phyloP scores from a whole-genome alignment of 371 early-diverging fungal genomes.

The Mucor mucedo region DNA sequence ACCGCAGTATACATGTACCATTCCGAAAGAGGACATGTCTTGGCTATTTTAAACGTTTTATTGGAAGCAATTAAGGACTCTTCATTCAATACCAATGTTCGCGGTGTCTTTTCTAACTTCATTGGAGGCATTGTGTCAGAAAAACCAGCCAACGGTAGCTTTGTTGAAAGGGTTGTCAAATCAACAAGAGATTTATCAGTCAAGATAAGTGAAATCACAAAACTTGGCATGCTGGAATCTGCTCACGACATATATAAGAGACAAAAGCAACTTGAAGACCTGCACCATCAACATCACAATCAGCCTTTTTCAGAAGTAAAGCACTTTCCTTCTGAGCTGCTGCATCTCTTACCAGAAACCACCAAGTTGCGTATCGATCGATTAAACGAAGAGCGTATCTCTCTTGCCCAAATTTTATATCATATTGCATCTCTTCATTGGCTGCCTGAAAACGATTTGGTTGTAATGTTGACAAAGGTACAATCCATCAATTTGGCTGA shows the following conservation, averaged over 20 bases:
- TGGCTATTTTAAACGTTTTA: slow-evolving; percentile 66
- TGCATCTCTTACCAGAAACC: slow-evolving; percentile 5
- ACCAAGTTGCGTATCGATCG: slow-evolving; percentile 11
- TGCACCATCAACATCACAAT: background rate
- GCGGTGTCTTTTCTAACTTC: slow-evolving; percentile 42
- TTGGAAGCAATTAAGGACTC: slow-evolving; percentile 60
- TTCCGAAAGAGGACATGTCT: slow-evolving; percentile 68
- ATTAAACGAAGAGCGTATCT: slow-evolving; percentile 28
- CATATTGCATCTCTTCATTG: slow-evolving; percentile 27
- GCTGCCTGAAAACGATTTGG: slow-evolving; percentile 23
- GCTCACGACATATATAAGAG: background rate
- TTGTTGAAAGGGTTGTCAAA: background rate
- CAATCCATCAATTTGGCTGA: slow-evolving; percentile 21
- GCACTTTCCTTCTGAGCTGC: background rate
- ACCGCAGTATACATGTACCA: slow-evolving; percentile 74
- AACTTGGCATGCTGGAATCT: slow-evolving; percentile 9
- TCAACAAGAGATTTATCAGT: background rate
- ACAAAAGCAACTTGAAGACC: slow-evolving; percentile 16
- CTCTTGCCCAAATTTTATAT: slow-evolving; percentile 27
- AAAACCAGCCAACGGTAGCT: background rate
- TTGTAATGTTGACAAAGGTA: slow-evolving; percentile 7
- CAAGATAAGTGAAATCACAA: slow-evolving; percentile 27
- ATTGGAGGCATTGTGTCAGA: slow-evolving; percentile 30
- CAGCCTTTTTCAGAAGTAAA: background rate
- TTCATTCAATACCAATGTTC: slow-evolving; percentile 50